These are phyloP conservation scores for Glaciozyma antarctica DNA, from an alignment of 768 basidiomycete species.

Conservation along the genomic window DNA sequence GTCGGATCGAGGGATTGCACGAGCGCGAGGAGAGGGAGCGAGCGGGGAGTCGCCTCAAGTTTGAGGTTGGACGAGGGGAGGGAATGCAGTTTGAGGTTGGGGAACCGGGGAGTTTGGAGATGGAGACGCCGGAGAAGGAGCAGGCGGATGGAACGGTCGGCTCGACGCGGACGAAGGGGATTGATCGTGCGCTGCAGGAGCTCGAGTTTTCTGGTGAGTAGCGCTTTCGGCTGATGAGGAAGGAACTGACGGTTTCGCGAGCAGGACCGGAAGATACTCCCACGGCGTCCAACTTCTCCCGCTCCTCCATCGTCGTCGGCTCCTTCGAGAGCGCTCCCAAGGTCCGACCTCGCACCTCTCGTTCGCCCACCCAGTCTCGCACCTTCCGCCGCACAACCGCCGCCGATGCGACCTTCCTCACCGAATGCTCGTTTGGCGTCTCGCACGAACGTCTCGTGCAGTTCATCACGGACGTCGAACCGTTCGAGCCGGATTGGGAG, in stretches of 20 bases:
- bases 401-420: constrained; percentile 62
- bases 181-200: constrained; percentile 66
- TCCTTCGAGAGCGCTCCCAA: not conserved
- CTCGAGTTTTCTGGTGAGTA: constrained; percentile 59
- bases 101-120: not conserved
- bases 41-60: constrained; percentile 15
- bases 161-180: constrained; percentile 66
- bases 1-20: constrained; percentile 57
- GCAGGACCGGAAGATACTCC: constrained; percentile 4
- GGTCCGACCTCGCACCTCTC: not conserved
- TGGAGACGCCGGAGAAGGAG: not conserved
- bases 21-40: constrained; percentile 38
- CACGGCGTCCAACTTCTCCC: not conserved
- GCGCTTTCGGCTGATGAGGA: not conserved
- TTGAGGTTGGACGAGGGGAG: constrained; percentile 27
- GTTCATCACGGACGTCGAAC: constrained; percentile 87
- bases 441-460: constrained; percentile 84
- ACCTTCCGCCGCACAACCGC: constrained; percentile 20
- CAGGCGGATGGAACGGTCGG: not conserved
- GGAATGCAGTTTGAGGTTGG: constrained; percentile 31
- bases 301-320: constrained; percentile 1
- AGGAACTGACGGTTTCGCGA: not conserved
- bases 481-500: constrained; percentile 94
- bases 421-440: constrained; percentile 92
- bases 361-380: constrained; percentile 10